These are phyloP conservation scores for Ambrosiella xylebori DNA, from an alignment of 2,329 filamentous ascomycete species.

Conservation along the genomic window DNA sequence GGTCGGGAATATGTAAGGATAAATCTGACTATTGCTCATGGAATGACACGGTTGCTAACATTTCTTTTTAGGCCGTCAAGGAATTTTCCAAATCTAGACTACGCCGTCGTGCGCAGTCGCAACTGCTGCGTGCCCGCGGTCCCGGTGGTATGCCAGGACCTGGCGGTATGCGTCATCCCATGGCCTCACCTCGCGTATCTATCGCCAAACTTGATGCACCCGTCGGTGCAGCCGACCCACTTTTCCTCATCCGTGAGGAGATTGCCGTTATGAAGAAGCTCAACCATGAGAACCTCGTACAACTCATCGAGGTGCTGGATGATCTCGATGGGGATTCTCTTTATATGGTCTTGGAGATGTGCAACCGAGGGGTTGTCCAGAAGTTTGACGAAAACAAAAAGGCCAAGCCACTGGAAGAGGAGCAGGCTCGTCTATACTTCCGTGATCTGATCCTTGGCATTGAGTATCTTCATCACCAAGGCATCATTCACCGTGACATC, in stretches of 20 bases:
- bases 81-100: constrained; percentile 91
- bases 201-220: constrained; percentile 5
- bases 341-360: constrained; percentile 99
- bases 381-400: constrained; percentile 75
- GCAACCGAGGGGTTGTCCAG: constrained; percentile 95
- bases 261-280: constrained; percentile 99
- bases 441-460: constrained; percentile 87
- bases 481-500: constrained; percentile 90
- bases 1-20: constrained; percentile 74
- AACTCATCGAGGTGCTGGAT: constrained; percentile 83
- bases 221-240: constrained; percentile 39
- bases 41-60: constrained; percentile 12
- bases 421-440: constrained; percentile 80
- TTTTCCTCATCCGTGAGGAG: constrained; percentile 84
- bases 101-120: constrained; percentile 76
- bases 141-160: constrained; percentile 23
- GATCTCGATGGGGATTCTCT: constrained; percentile 90
- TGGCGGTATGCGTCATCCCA: constrained; percentile 13
- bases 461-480: constrained; percentile 90
- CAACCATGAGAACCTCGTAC: constrained; percentile 84
- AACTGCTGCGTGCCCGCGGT: constrained; percentile 49
- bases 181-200: constrained; percentile 7
- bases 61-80: constrained; percentile 59
- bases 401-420: constrained; percentile 65
- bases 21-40: neutral